Evolutionary conservation across 176 grass and related monocot species (phyloP), one percentile per base, ranked within the genome.

Genomic region (Musa troglodytarum): DNA sequence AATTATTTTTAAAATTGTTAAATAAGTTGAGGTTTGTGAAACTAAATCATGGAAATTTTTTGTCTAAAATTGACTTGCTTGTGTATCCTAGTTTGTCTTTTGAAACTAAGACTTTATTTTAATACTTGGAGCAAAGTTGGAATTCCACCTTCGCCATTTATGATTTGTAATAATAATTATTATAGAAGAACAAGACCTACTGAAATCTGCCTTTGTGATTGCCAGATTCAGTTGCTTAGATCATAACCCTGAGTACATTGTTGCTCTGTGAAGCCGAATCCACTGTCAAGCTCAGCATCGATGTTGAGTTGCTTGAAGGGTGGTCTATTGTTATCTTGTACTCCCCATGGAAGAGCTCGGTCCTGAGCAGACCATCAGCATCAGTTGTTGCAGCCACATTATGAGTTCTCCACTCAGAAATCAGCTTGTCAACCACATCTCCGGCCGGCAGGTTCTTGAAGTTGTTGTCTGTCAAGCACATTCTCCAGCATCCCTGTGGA

Each of bases 381-480:
- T 83, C 88, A 11, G 88, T 87, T 1, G 62, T 76, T n/a, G 82
- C 86, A 57, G 26, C 71, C 74, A 53, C 76, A 68, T 76, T 23
- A 49, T 34, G 1, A 17, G 82, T 80, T 17, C 50, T 82, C 94
- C 88, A 93, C 81, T 93, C 88, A 1, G 21, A 52, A 74, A 98
- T 87, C 72, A 93, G 83, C 20, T 68, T 83, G 81, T 98, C 95
- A 10, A 98, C 95, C 21, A 85, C 78, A 65, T 93, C 55, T 8
- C 95, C 90, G 49, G 77, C 71, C 10, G 90, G 84, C 29, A 85
- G 82, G 84, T 98, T 98, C 49, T 68, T 77, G 78, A 98, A 98
- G 12, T 50, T 57, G 77, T 83, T 90, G 82, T 98, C 86, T 0
- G 94, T 93, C 75, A 98, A 81, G 71, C 90, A 98, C 94, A 98